Base-by-base conservation (phyloP, 2,329 filamentous ascomycete species). In the Colletotrichum godetiae region DNA sequence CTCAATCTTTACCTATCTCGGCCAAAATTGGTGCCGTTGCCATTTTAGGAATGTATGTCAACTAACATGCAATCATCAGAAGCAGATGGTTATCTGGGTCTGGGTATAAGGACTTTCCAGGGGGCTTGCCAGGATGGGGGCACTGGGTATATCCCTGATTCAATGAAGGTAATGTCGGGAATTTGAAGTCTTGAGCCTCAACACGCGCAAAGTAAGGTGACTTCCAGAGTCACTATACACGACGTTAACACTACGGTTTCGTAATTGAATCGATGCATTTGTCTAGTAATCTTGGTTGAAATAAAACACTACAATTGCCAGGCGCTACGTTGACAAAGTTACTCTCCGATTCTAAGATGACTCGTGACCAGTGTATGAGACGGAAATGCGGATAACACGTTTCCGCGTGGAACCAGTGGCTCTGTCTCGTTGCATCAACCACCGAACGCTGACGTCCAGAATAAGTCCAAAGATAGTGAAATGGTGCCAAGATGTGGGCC, bases 391-490 rank as follows among this genome's bases (percentile, higher is more conserved):
- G 42, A 49, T 49, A 49, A n/a, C 8, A 10, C 42, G n/a, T 49
- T 49, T 49, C 42, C 42, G 42, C 42, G 42, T 22, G 19, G 42
- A 49, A 49, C 42, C 42, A 22, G 42, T 49, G 42, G 42, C 42
- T 49, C 42, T 49, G 22, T 22, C 61, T 63, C 61, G 61, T 29
- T 53, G 60, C 37, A 63, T 63, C 61, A 53, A 49, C 29, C 46
- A 63, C 61, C 61, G 61, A 63, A 49, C 24, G n/a, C 7, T 29
- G 46, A 49, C 19, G 27, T 63, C 46, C 27, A 53, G 31, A 27
- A 49, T 42, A 29, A 29, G 61, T 11, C 19, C 61, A 22, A 35
- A 63, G 7, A 31, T 42, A 53, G 29, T 24, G 31, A 31, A 35
- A 35, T 35, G 13, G 49, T 31, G 42, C 42, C 42, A 49, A 49